phyloP scores from a whole-genome alignment of 208 protist species.

The Blastocrithidia nonstop region DNA sequence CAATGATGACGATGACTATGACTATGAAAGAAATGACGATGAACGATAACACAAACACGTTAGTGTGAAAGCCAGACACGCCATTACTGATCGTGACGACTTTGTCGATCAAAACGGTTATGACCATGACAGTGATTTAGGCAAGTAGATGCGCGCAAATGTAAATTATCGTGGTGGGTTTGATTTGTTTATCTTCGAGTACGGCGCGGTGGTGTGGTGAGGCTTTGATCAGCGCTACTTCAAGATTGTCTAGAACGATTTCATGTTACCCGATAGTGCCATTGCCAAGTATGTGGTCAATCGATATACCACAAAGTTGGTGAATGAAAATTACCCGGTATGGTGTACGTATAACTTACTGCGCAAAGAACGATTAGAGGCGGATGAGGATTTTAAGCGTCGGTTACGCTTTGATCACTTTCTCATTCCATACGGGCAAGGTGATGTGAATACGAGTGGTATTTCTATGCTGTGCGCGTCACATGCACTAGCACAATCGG shows the following conservation, averaged over 20 bases:
- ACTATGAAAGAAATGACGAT: too few species aligned
- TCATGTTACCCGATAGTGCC: conserved; percentile 51
- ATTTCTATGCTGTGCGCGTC: conserved; percentile 52
- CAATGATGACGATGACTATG: too few species aligned
- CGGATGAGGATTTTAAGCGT: conserved; percentile 49
- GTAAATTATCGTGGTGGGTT: conserved; percentile 19
- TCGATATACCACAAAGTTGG: conserved; percentile 42
- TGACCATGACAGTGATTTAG: too few species aligned
- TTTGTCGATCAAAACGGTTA: too few species aligned
- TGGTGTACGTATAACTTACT: conserved; percentile 66
- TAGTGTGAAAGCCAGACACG: too few species aligned
- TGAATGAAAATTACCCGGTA: conserved; percentile 65
- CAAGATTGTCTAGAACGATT: conserved; percentile 68
- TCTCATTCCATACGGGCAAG: conserved; percentile 43
- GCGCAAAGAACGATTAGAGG: conserved; percentile 28
- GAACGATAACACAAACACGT: too few species aligned
- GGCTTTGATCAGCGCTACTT: conserved; percentile 61
- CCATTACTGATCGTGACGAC: too few species aligned
- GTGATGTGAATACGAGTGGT: conserved; percentile 31
- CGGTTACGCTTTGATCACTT: conserved; percentile 58
- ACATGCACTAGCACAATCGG: conserved; percentile 61
- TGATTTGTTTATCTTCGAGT: conserved; percentile 67
- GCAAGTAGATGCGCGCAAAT: too few species aligned
- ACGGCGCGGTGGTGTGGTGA: conserved; percentile 71
- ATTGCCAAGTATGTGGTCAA: conserved; percentile 40